A percentile compares a stretch with the other conserved stretches of the same genome.
Conservation (phyloP, 371 early-diverging fungal species). For the Batkoa obscura region DNA sequence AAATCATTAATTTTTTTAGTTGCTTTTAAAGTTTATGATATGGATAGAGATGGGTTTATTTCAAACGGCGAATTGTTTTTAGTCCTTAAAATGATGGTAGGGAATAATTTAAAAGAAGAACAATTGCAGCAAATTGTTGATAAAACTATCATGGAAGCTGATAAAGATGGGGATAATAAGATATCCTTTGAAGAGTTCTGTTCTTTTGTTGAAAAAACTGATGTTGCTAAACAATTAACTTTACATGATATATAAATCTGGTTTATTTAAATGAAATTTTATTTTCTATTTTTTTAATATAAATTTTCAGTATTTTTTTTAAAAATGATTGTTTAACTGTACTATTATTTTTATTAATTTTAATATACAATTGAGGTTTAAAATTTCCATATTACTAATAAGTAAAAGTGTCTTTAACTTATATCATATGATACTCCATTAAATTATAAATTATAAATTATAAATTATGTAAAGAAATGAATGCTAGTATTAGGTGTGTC, state of each 20-base stretch:
- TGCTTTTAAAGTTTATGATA: constrained; percentile 97
- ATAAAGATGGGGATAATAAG: neutral
- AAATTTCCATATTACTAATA: too few relatives aligned
- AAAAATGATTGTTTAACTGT: too few relatives aligned
- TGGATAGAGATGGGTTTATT: constrained; percentile 93
- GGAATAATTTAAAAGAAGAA: constrained; percentile 78
- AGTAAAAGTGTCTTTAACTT: too few relatives aligned
- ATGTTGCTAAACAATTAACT: constrained; percentile 88
- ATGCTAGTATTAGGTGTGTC: too few relatives aligned
- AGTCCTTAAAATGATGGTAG: constrained; percentile 96
- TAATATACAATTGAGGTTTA: too few relatives aligned
- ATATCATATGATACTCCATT: too few relatives aligned
- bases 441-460: too few relatives aligned
- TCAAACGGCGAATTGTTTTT: constrained; percentile 93
- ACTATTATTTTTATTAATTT: too few relatives aligned
- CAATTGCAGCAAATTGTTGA: constrained; percentile 98
- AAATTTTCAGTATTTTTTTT: too few relatives aligned
- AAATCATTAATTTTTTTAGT: too few relatives aligned
- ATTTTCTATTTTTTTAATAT: too few relatives aligned
- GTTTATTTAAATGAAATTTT: neutral
- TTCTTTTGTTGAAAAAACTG: constrained; percentile 76
- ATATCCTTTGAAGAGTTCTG: constrained; percentile 25
- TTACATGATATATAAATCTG: constrained; percentile 38
- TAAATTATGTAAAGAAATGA: too few relatives aligned
- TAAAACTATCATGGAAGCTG: constrained; percentile 94